These are phyloP conservation scores for Fusarium scirpi DNA, from an alignment of 2,329 filamentous ascomycete genomes.

Conservation along the genomic window DNA sequence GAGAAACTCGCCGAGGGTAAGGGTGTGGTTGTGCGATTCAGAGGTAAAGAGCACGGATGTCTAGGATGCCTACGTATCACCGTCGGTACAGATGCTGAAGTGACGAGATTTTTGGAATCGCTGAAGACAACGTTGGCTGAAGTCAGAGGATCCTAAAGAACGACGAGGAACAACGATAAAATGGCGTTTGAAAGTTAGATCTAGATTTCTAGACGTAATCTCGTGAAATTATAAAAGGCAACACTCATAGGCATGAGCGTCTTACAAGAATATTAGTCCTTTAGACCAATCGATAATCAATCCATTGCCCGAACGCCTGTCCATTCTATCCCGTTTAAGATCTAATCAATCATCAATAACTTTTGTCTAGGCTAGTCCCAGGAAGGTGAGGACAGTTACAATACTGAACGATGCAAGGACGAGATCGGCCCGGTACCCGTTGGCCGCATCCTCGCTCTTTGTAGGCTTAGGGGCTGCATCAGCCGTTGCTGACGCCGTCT, in stretches of 20 bases:
- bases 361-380: conserved; percentile 35
- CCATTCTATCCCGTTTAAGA: conserved; percentile 30
- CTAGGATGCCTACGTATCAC: conserved; percentile 90
- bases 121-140: conserved; percentile 65
- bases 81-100: conserved; percentile 89
- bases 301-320: conserved; percentile 32
- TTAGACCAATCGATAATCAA: conserved; percentile 13
- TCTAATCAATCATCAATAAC: conserved; percentile 32
- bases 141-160: conserved; percentile 50
- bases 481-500: conserved; percentile 17
- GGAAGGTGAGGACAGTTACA: conserved; percentile 34
- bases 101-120: conserved; percentile 80
- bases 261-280: conserved; percentile 32
- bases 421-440: conserved; percentile 26
- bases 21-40: conserved; percentile 92
- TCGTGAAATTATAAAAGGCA: conserved; percentile 45
- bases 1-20: conserved; percentile 84
- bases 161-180: conserved; percentile 14
- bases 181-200: conserved; percentile 41
- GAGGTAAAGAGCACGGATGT: conserved; percentile 93
- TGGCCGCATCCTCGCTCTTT: conserved; percentile 39
- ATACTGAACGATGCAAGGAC: conserved; percentile 39
- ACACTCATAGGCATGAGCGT: conserved; percentile 29
- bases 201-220: conserved; percentile 43
- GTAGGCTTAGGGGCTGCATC: conserved; percentile 21